Conservation (phyloP, 164 flowering plant species). For the Echeveria elegans region DNA sequence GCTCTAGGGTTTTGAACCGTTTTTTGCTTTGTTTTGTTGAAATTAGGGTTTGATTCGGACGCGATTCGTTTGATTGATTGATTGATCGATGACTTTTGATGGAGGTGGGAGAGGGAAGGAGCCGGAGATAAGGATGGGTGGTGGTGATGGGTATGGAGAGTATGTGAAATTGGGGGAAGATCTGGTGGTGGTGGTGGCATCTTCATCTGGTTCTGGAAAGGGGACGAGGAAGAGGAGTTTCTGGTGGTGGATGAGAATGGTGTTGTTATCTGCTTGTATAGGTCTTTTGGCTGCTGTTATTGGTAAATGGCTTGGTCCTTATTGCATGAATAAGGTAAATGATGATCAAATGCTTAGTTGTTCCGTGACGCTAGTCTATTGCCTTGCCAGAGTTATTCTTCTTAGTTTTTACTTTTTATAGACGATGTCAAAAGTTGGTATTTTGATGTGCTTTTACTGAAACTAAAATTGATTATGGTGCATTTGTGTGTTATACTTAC, state of each 20-base stretch:
- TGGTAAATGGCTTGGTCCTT: slow-evolving; percentile 76
- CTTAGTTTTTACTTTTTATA: no score
- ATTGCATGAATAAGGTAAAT: slow-evolving; percentile 65
- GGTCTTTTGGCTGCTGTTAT: slow-evolving; percentile 40
- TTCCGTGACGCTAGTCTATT: neutral
- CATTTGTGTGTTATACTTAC: no score
- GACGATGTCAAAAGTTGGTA: no score
- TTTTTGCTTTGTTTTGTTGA: no score
- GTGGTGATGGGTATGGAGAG: neutral
- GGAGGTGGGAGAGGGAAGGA: no score
- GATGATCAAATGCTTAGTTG: neutral
- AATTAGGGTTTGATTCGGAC: no score
- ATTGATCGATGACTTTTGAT: slow-evolving; percentile 3
- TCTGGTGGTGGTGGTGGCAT: neutral
- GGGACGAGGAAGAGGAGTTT: slow-evolving; percentile 13
- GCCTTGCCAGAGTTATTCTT: neutral
- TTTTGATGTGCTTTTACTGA: no score
- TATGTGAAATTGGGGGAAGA: slow-evolving; percentile 2
- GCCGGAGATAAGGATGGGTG: slow-evolving; percentile 1
- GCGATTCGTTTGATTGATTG: no score
- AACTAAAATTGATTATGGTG: no score
- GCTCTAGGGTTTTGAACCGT: neutral
- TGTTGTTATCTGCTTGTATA: slow-evolving; percentile 24
- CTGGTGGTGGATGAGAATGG: slow-evolving; percentile 61
- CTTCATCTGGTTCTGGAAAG: neutral